Evolutionary conservation across 2,329 filamentous ascomycete species (phyloP).

Genomic region (Neofusicoccum laricinum): DNA sequence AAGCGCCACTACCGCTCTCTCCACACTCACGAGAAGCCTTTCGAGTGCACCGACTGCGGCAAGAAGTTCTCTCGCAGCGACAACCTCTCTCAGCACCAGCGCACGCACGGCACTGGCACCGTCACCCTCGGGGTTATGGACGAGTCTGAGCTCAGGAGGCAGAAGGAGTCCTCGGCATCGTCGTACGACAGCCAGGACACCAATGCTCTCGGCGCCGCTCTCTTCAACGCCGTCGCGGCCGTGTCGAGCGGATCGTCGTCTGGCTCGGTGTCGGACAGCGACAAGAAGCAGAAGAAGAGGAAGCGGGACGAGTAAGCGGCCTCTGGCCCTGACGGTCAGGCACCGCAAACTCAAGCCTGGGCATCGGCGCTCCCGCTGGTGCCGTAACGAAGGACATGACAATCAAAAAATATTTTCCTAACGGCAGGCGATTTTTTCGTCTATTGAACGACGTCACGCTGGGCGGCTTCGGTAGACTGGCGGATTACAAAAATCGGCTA

Average conservation of each 20-base stretch:
- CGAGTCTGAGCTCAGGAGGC: conserved; percentile 54
- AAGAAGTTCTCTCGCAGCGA: conserved; percentile 99
- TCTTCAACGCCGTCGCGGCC: conserved; percentile 37
- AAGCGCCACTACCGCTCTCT: conserved; percentile 98
- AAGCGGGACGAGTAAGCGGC: conserved; percentile 61
- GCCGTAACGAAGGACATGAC: conserved; percentile 8
- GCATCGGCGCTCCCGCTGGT: neutral
- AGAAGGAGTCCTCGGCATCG: conserved; percentile 20
- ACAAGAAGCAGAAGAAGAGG: conserved; percentile 57
- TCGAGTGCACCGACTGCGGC: conserved; percentile 94
- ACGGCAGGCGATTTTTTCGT: conserved; percentile 21
- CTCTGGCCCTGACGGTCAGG: neutral
- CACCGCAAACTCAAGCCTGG: conserved; percentile 1
- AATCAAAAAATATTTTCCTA: conserved; percentile 4
- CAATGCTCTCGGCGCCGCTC: conserved; percentile 35
- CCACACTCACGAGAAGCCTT: conserved; percentile 97
- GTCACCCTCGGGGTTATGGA: conserved; percentile 89
- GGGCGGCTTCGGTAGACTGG: conserved; percentile 31
- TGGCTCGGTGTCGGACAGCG: conserved; percentile 38
- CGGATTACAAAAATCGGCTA: conserved; percentile 19
- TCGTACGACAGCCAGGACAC: conserved; percentile 35
- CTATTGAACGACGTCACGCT: conserved; percentile 33
- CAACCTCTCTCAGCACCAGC: conserved; percentile 92
- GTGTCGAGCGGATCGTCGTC: conserved; percentile 28
- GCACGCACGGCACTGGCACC: conserved; percentile 86